These are phyloP conservation scores for Calycina marina DNA, from an alignment of 2,329 filamentous ascomycete species.

Conservation along the genomic window DNA sequence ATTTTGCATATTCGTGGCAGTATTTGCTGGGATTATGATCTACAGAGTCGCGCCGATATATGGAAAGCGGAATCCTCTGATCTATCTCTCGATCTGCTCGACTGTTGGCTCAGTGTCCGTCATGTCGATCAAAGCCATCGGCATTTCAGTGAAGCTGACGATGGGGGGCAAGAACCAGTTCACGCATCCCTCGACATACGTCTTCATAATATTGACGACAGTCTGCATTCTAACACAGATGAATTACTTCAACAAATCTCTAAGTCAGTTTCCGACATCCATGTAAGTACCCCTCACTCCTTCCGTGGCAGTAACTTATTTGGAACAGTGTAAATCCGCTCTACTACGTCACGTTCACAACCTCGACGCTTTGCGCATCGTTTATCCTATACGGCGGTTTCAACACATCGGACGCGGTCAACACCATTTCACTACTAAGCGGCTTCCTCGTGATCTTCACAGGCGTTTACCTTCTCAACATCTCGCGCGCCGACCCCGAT, in stretches of 20 bases:
- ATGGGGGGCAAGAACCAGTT: constrained; percentile 92
- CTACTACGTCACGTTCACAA: constrained; percentile 97
- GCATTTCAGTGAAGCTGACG: constrained; percentile 92
- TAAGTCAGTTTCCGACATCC: constrained; percentile 92
- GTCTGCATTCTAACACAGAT: constrained; percentile 98
- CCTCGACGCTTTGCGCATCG: constrained; percentile 81
- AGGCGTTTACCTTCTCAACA: constrained; percentile 87
- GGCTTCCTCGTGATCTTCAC: constrained; percentile 93
- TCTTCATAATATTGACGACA: constrained; percentile 83
- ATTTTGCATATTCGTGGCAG: constrained; percentile 65
- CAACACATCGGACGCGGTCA: constrained; percentile 84
- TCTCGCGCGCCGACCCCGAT: constrained; percentile 84
- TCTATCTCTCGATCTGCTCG: constrained; percentile 96
- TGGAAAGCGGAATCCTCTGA: constrained; percentile 87
- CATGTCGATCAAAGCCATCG: constrained; percentile 98
- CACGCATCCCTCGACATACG: constrained; percentile 85
- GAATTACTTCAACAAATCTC: constrained; percentile 99
- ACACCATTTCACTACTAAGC: constrained; percentile 80
- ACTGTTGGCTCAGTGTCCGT: constrained; percentile 94
- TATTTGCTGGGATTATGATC: constrained; percentile 89
- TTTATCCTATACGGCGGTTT: constrained; percentile 95
- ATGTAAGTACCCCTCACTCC: constrained; percentile 49
- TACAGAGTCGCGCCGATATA: constrained; percentile 82
- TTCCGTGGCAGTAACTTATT: constrained; percentile 4
- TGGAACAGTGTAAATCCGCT: constrained; percentile 49